Percentiles rank a stretch among this genome's conserved stretches.
Conservation (phyloP, 2,329 filamentous ascomycete species). For the Cordyceps farinosa region DNA sequence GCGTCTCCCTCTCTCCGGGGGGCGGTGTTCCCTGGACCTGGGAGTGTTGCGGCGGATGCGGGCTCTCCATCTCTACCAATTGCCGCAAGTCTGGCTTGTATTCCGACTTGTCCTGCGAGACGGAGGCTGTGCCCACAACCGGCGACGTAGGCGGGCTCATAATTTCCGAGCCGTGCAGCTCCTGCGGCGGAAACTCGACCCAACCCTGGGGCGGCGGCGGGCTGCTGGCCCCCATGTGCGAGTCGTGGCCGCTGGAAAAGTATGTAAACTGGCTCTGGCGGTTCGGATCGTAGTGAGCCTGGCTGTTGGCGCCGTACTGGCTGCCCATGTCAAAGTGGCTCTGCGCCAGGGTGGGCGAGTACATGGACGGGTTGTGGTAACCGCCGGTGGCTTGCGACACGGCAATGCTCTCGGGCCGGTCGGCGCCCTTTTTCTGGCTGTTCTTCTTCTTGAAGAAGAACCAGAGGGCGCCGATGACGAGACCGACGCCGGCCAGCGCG, state of each 20-base stretch:
- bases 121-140: background rate
- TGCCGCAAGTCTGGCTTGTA: slow-evolving; percentile 4
- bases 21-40: background rate
- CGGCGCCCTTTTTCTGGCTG: background rate
- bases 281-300: slow-evolving; percentile 2
- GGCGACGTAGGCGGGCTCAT: background rate
- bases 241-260: background rate
- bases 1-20: background rate
- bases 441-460: background rate
- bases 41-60: background rate
- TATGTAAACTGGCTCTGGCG: slow-evolving; percentile 13
- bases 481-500: background rate
- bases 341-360: slow-evolving; percentile 12
- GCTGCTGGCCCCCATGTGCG: background rate
- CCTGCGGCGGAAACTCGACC: slow-evolving; percentile 8
- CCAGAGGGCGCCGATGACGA: slow-evolving; percentile 2
- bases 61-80: slow-evolving; percentile 11
- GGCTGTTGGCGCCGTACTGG: background rate
- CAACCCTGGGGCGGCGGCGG: background rate
- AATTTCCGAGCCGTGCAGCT: slow-evolving; percentile 1
- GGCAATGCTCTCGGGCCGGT: background rate
- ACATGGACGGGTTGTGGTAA: slow-evolving; percentile 4
- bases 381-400: background rate
- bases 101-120: background rate
- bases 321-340: background rate